These are phyloP conservation scores for Ascochyta viciae-villosae DNA, from an alignment of 2,329 filamentous ascomycete genomes.

Conservation along the genomic window DNA sequence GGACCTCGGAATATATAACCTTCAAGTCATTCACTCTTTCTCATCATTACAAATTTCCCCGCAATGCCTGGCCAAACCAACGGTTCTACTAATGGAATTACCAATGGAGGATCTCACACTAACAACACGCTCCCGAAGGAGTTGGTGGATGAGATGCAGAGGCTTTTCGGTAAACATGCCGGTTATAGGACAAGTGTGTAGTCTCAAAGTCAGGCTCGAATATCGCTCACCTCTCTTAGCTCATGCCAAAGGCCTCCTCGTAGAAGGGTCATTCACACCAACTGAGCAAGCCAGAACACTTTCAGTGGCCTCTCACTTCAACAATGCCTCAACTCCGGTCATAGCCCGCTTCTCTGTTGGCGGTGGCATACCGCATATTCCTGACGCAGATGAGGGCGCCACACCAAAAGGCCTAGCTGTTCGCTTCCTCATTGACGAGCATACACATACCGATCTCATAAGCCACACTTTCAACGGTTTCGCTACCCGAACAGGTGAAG, in stretches of 20 bases:
- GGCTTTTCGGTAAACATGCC: constrained; percentile 12
- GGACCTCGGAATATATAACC: too few species aligned
- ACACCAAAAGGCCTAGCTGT: constrained; percentile 17
- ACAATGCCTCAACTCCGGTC: constrained; percentile 4
- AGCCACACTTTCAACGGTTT: constrained; percentile 20
- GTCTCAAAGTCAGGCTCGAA: not conserved
- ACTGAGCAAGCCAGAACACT: constrained; percentile 11
- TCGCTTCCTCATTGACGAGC: constrained; percentile 14
- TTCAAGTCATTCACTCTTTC: not conserved
- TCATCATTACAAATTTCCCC: not conserved
- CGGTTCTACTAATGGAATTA: not conserved
- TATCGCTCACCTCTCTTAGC: constrained; percentile 1
- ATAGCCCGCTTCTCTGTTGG: constrained; percentile 19
- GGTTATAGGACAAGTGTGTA: constrained; percentile 13
- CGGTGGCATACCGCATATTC: constrained; percentile 15
- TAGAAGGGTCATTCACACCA: constrained; percentile 15
- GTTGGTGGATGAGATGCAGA: constrained; percentile 18
- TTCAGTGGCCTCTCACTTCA: constrained; percentile 12
- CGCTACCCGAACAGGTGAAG: constrained; percentile 12
- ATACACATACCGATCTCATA: constrained; percentile 15
- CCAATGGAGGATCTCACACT: not conserved
- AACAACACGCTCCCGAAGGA: constrained; percentile 8
- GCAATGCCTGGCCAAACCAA: constrained; percentile 4
- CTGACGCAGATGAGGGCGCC: constrained; percentile 14
- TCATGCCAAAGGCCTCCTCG: constrained; percentile 18